Evolutionary conservation across 2,329 filamentous ascomycete genomes (phyloP).

Genomic region (Nigrospora oryzae): DNA sequence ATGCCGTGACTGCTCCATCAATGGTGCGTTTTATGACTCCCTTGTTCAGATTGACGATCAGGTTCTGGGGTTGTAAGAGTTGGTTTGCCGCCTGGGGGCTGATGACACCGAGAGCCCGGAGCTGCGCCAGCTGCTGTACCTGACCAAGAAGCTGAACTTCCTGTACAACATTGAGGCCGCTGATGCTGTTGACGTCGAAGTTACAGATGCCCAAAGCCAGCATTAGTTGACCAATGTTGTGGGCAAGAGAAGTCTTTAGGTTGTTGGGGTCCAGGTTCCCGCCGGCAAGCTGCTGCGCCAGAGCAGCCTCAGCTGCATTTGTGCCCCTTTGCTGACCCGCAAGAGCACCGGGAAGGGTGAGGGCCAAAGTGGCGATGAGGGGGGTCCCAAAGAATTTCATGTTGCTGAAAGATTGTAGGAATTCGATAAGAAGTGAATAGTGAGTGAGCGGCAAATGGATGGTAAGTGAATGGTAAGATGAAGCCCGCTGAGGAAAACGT

Average conservation of each 20-base stretch:
- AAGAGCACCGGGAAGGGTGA: conserved; percentile 12
- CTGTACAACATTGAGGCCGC: conserved; percentile 11
- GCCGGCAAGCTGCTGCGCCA: conserved; percentile 4
- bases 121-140: conserved; percentile 17
- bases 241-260: conserved; percentile 7
- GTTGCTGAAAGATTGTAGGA: conserved; percentile 3
- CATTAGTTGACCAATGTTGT: conserved; percentile 13
- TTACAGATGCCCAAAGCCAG: conserved; percentile 16
- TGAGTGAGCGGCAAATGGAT: not conserved
- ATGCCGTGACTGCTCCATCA: conserved; percentile 11
- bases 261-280: conserved; percentile 9
- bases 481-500: conserved; percentile 7
- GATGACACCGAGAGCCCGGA: conserved; percentile 16
- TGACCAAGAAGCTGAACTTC: conserved; percentile 18
- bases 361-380: conserved; percentile 14
- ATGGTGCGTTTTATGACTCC: conserved; percentile 15
- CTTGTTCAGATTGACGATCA: conserved; percentile 12
- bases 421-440: conserved; percentile 3
- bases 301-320: conserved; percentile 3
- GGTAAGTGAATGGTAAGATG: not conserved
- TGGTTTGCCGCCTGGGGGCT: conserved; percentile 12
- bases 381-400: conserved; percentile 15
- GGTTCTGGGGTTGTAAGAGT: conserved; percentile 14
- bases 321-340: conserved; percentile 2
- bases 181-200: conserved; percentile 14